A percentile compares a stretch with the other conserved stretches of the same genome.
phyloP scores from a whole-genome alignment of 2,329 filamentous ascomycete genomes.

The Plectosphaerella sp. region DNA sequence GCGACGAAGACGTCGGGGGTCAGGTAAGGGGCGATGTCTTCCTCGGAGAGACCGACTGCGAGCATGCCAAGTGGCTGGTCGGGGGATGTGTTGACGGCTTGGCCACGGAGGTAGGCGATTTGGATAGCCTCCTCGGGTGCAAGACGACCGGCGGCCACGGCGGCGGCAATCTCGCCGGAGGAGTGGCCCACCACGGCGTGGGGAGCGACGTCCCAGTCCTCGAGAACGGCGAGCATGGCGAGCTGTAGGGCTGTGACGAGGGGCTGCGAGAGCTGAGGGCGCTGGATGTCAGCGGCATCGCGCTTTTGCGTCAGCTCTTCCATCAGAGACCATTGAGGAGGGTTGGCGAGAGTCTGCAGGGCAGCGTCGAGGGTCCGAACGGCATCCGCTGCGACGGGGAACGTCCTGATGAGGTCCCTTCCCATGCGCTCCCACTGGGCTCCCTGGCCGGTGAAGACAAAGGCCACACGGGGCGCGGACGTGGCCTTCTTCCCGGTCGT shows the following conservation, averaged over 20 bases:
- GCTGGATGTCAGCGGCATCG: slow-evolving; percentile 7
- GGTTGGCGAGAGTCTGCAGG: slow-evolving; percentile 5
- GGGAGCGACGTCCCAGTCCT: slow-evolving; percentile 2
- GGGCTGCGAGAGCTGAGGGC: slow-evolving; percentile 31
- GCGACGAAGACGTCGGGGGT: neutral
- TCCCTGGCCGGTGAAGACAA: slow-evolving; percentile 39
- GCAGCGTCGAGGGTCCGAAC: slow-evolving; percentile 13
- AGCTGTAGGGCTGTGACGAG: slow-evolving; percentile 30
- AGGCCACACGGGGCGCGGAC: neutral
- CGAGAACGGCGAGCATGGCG: slow-evolving; percentile 21
- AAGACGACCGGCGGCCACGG: slow-evolving; percentile 11
- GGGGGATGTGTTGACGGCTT: neutral
- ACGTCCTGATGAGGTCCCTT: slow-evolving; percentile 8
- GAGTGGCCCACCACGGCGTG: slow-evolving; percentile 12
- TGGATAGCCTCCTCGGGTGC: slow-evolving; percentile 1
- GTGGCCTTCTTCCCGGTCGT: slow-evolving; percentile 1
- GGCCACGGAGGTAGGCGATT: slow-evolving; percentile 6
- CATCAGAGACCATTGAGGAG: slow-evolving; percentile 16
- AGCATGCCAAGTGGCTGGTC: neutral
- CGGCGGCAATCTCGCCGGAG: slow-evolving; percentile 14
- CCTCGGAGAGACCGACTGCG: slow-evolving; percentile 1
- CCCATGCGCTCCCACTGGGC: slow-evolving; percentile 40
- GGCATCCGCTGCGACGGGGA: slow-evolving; percentile 1
- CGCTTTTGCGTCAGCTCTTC: slow-evolving; percentile 14
- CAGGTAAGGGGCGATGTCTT: neutral